phyloP scores from a whole-genome alignment of 2,329 filamentous ascomycete species.

The Aureobasidium subglaciale region DNA sequence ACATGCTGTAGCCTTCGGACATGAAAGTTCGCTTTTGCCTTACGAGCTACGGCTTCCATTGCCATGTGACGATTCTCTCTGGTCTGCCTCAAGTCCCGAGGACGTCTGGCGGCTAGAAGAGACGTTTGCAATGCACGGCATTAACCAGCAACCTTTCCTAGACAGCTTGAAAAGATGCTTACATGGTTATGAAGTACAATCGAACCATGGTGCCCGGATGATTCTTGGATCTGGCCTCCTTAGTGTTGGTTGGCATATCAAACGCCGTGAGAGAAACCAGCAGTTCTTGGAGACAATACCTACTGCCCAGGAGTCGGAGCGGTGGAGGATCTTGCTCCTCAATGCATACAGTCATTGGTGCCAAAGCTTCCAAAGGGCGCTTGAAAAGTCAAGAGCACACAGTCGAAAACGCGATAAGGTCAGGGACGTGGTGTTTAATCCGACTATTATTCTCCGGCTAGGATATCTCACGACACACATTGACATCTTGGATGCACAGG shows the following conservation, averaged over 20 bases:
- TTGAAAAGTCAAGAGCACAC: constrained; percentile 44
- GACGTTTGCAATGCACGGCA: constrained; percentile 67
- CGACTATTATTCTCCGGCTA: constrained; percentile 79
- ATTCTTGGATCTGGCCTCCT: constrained; percentile 87
- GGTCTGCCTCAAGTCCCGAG: constrained; percentile 77
- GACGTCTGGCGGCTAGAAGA: constrained; percentile 79
- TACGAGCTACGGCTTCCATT: constrained; percentile 87
- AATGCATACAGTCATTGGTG: constrained; percentile 90
- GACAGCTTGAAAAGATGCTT: constrained; percentile 84
- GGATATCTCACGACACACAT: constrained; percentile 97
- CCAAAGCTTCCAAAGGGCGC: constrained; percentile 73
- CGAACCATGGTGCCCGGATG: constrained; percentile 82
- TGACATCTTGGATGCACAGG: constrained; percentile 89
- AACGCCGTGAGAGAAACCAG: constrained; percentile 85
- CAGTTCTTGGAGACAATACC: constrained; percentile 75
- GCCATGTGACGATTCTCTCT: constrained; percentile 83
- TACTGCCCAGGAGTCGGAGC: constrained; percentile 76
- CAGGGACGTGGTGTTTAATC: constrained; percentile 70
- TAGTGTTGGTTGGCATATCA: constrained; percentile 94
- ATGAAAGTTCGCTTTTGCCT: constrained; percentile 90
- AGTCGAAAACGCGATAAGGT: constrained; percentile 27
- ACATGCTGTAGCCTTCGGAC: constrained; percentile 93
- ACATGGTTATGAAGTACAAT: constrained; percentile 71
- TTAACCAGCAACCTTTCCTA: constrained; percentile 78
- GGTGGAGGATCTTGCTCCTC: constrained; percentile 78